Percentiles rank a stretch among this genome's conserved stretches.
These are phyloP conservation scores for Ogataea hybrid DNA, from an alignment of 1,139 yeast species.

Conservation along the genomic window DNA sequence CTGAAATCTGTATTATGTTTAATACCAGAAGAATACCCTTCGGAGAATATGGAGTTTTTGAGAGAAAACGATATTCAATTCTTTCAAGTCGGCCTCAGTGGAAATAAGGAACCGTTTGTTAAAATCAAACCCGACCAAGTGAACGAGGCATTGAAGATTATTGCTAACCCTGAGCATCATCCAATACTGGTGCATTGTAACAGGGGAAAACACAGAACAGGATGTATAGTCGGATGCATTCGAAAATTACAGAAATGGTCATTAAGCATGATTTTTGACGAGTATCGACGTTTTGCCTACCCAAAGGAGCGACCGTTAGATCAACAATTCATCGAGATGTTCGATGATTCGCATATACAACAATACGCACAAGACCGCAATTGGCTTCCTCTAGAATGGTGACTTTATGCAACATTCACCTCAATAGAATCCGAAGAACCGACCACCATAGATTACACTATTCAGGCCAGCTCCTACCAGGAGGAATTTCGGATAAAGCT, in stretches of 20 bases:
- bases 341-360: slow-evolving; percentile 62
- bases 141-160: slow-evolving; percentile 78
- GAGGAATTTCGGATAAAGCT: slow-evolving; percentile 60
- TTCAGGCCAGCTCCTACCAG: slow-evolving; percentile 60
- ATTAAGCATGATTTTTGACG: slow-evolving; percentile 88
- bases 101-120: slow-evolving; percentile 94
- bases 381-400: slow-evolving; percentile 74
- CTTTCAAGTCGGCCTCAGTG: slow-evolving; percentile 90
- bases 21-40: slow-evolving; percentile 90
- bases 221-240: slow-evolving; percentile 91
- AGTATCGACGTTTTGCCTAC: slow-evolving; percentile 87
- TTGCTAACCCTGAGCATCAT: slow-evolving; percentile 79
- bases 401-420: slow-evolving; percentile 27
- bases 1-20: slow-evolving; percentile 78
- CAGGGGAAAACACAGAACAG: slow-evolving; percentile 95
- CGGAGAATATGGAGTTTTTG: slow-evolving; percentile 65
- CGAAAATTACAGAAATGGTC: slow-evolving; percentile 91
- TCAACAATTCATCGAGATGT: slow-evolving; percentile 90
- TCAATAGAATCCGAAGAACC: slow-evolving; percentile 44
- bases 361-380: slow-evolving; percentile 48
- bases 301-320: slow-evolving; percentile 96
- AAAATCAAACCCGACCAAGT: slow-evolving; percentile 75
- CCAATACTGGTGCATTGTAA: slow-evolving; percentile 93
- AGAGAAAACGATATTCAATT: slow-evolving; percentile 58
- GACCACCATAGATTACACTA: slow-evolving; percentile 64